Base-by-base conservation (phyloP, 306 rosid species). In the Cucumis hystrix region DNA sequence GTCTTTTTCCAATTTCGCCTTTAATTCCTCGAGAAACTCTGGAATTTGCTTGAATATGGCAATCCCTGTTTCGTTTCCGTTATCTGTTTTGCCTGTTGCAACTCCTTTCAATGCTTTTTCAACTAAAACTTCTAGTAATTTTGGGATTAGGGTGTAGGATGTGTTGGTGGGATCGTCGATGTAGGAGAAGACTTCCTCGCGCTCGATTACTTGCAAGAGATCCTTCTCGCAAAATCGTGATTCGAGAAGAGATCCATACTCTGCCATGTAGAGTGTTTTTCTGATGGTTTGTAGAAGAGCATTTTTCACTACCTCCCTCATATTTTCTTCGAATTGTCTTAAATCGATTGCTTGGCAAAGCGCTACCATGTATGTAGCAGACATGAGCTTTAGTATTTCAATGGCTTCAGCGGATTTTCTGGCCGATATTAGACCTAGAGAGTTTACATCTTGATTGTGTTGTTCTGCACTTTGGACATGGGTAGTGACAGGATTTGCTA, bases 361-460 rank as follows among this genome's bases (percentile, higher is more conserved):
- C 11, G 79, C 86, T 37, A 83, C 83, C 83, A 83, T 76, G 67
- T 25, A 83, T 2, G 86, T 80, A 8, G 86, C 76, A 5, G 83
- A 76, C 86, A 83, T 83, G 13, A 83, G 83, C 83, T 80, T 83
- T 1, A 83, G 83, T 37, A 83, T 77, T 39, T 80, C 86, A 39
- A 83, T 77, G 57, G 86, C 81, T 68, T 83, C 86, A 40, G 83
- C 83, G 43, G 81, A 79, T 64, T 83, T 83, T 62, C 86, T 76
- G 4, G 86, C 83, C 7, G 86, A 80, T 30, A 83, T 77, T 54
- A 83, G 55, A 40, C 86, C 86, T 20, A 83, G 81, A 55, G 86
- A 83, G 74, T 83, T 83, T 52, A 83, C 86, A 47, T 83, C 86
- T 64, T 83, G 85, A 67, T 83, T 76, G 83, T 83, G 85, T 41